Percentiles rank a stretch among this genome's conserved stretches.
Evolutionary conservation across 2,329 filamentous ascomycete species (phyloP).

Genomic region (Sporothrix euskadiensis): DNA sequence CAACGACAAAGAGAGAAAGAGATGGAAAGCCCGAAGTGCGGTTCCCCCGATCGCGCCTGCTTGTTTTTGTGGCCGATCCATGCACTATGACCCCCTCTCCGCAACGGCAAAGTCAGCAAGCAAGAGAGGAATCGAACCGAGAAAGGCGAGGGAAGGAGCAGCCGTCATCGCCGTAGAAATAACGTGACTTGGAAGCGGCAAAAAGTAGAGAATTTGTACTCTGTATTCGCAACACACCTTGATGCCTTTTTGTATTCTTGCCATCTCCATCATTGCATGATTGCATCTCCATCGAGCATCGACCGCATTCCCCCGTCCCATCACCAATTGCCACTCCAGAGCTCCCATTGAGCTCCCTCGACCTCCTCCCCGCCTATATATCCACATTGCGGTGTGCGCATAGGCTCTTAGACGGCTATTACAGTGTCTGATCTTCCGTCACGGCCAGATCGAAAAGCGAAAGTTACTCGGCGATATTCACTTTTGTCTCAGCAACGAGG

Average conservation of each 20-base stretch:
- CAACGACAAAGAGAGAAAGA: conserved; percentile 5
- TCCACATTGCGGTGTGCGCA: conserved; percentile 1
- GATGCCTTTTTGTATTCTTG: background rate
- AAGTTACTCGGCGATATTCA: background rate
- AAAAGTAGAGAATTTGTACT: background rate
- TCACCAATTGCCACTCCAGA: background rate
- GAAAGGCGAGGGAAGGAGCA: conserved; percentile 13
- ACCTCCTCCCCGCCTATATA: background rate
- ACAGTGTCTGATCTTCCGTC: background rate
- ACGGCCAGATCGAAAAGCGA: background rate
- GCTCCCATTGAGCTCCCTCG: background rate
- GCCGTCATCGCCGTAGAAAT: conserved; percentile 22
- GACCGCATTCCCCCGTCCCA: background rate
- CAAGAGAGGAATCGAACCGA: background rate
- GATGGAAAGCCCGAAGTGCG: background rate
- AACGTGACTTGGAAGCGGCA: conserved; percentile 20
- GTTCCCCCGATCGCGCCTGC: conserved; percentile 9
- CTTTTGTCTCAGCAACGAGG: background rate
- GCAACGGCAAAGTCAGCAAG: conserved; percentile 5
- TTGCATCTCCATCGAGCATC: background rate
- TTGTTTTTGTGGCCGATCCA: background rate
- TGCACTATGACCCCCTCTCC: background rate
- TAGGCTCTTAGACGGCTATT: background rate
- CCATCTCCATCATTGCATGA: background rate
- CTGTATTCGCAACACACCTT: background rate